Evolutionary conservation across 73 alveolate species (phyloP), one percentile per base, ranked within the genome.

Genomic region (Chromera velia): DNA sequence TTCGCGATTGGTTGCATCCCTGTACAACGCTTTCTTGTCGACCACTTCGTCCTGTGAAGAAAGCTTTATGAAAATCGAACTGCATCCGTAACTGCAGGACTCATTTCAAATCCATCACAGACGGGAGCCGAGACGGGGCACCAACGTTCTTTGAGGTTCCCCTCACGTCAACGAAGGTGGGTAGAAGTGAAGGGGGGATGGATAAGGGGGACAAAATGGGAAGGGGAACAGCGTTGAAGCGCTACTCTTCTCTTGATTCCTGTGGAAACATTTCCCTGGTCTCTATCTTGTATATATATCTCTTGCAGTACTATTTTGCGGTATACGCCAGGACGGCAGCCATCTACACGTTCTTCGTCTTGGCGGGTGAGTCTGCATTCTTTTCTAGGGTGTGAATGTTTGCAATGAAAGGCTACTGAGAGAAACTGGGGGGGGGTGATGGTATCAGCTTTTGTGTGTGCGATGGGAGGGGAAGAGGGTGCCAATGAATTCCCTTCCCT

Each of bases 71-170:
- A n/a, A n/a, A n/a, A n/a, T n/a, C n/a, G n/a, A n/a, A n/a, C n/a
- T n/a, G n/a, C n/a, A n/a, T n/a, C n/a, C n/a, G n/a, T n/a, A n/a
- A n/a, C n/a, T n/a, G n/a, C 55, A 40, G 70, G 70, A 55, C 70
- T n/a, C 70, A 55, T n/a, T 55, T 55, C 70, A 17, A n/a, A 17
- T 7, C 28, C 32, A 17, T n/a, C 32, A 78, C 68, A 24, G 85
- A 78, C 48, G 85, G 85, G 26, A 68, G 79, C 55, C 77, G 85
- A 27, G 85, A 78, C 32, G 85, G 79, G 1, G 47, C 85, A 18
- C 85, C 85, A 18, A 68, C 85, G 34, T 78, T 78, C 47, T 78
- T 78, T 34, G 85, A 78, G 46, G 78, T 78, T 77, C 83, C 83
- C 19, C 83, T 76, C 34, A 34, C 76, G 0, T 65, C 83, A 24